Percentiles rank a stretch among this genome's conserved stretches.
These are phyloP conservation scores for Hemileccinum impolitum DNA, from an alignment of 768 basidiomycete species.

Conservation along the genomic window DNA sequence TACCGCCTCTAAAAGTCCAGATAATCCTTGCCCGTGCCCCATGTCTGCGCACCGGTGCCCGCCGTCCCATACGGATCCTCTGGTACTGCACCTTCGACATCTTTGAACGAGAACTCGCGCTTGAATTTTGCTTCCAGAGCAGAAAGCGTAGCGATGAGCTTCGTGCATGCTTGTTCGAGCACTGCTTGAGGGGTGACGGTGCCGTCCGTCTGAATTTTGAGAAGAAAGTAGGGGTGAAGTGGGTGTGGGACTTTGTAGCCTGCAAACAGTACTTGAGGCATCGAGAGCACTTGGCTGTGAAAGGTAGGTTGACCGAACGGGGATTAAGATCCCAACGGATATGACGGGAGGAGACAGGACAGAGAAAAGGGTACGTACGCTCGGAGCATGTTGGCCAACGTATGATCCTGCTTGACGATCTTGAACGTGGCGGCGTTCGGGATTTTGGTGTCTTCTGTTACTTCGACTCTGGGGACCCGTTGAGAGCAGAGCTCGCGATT, in stretches of 20 bases:
- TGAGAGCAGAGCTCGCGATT: neutral
- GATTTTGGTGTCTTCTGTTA: conserved; percentile 95
- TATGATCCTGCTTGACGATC: conserved; percentile 96
- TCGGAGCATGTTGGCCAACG: conserved; percentile 94
- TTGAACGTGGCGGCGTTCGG: conserved; percentile 96
- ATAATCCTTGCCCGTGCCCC: conserved; percentile 51
- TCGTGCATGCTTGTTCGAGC: conserved; percentile 79
- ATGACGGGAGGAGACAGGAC: neutral
- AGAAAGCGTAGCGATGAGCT: conserved; percentile 70
- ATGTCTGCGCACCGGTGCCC: conserved; percentile 38
- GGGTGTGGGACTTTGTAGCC: conserved; percentile 99
- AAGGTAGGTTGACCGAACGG: conserved; percentile 5
- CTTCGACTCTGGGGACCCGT: conserved; percentile 67
- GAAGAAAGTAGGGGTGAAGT: conserved; percentile 87
- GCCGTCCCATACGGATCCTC: conserved; percentile 52
- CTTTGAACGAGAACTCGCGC: conserved; percentile 78
- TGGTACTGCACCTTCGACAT: conserved; percentile 48
- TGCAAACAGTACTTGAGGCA: conserved; percentile 88
- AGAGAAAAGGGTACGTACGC: conserved; percentile 53
- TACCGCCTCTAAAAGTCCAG: conserved; percentile 43
- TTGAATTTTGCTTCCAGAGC: conserved; percentile 75
- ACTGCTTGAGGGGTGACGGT: conserved; percentile 75
- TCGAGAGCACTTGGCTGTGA: conserved; percentile 80
- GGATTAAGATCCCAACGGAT: neutral
- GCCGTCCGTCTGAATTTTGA: conserved; percentile 96